Percentiles rank a stretch among this genome's conserved stretches.
Evolutionary conservation across 1,284 basidiomycete genomes (phyloP).

Genomic region (Puccinia brachypodii): DNA sequence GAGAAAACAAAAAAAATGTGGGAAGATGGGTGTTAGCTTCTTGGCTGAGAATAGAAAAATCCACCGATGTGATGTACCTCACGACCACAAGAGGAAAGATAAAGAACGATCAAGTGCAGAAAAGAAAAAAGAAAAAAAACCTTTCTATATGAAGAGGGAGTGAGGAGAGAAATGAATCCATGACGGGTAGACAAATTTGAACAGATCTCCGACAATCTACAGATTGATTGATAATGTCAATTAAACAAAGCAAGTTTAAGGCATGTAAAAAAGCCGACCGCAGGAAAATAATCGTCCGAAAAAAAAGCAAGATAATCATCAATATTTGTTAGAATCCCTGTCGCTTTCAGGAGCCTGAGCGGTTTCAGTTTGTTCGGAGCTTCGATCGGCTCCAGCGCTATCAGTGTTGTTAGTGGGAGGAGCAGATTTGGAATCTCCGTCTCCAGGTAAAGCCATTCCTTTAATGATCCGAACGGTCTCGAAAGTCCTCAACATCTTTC

Average conservation of each 20-base stretch:
- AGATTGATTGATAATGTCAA: not conserved
- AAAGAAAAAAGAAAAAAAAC: too few relatives aligned
- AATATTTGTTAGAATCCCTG: not conserved
- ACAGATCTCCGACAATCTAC: too few relatives aligned
- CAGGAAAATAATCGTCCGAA: too few relatives aligned
- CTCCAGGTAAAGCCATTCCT: constrained; percentile 53
- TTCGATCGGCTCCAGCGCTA: not conserved
- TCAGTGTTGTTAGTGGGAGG: not conserved
- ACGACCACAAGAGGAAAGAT: too few relatives aligned
- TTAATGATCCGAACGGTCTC: constrained; percentile 56
- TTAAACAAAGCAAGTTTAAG: not conserved
- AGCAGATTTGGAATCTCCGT: constrained; percentile 22
- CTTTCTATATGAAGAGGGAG: too few relatives aligned
- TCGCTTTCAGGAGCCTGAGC: constrained; percentile 2
- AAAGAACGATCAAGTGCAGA: too few relatives aligned
- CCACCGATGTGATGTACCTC: too few relatives aligned
- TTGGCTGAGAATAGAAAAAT: too few relatives aligned
- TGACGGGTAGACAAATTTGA: too few relatives aligned
- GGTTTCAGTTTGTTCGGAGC: not conserved
- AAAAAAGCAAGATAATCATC: not conserved
- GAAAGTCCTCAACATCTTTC: constrained; percentile 75
- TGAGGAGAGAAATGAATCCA: too few relatives aligned
- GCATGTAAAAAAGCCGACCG: not conserved
- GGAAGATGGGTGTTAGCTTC: too few relatives aligned
- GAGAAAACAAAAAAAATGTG: too few relatives aligned